Conservation (phyloP, 768 basidiomycete species). For the Hericium erinaceus region DNA sequence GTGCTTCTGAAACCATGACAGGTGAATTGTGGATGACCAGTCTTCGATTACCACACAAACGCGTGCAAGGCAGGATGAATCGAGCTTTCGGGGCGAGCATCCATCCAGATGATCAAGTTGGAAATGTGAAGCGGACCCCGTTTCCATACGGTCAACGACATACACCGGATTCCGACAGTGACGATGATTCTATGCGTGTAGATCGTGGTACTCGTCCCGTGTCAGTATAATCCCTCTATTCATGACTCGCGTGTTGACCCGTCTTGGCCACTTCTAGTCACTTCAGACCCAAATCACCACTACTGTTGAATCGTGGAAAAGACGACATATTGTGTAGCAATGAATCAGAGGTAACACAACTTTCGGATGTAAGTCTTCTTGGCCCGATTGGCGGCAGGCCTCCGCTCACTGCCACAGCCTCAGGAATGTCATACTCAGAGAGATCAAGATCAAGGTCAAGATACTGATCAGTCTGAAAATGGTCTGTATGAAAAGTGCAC, state of each 20-base stretch:
- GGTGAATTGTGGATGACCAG: too few species aligned
- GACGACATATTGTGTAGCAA: constrained; percentile 55
- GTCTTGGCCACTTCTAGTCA: constrained; percentile 25
- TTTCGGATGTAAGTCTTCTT: constrained; percentile 39
- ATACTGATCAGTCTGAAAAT: background rate
- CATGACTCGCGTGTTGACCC: background rate
- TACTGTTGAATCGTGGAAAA: constrained; percentile 29
- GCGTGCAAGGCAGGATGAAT: too few species aligned
- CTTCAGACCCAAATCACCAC: constrained; percentile 39
- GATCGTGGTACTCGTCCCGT: constrained; percentile 67
- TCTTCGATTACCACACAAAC: too few species aligned
- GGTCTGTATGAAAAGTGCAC: constrained; percentile 39
- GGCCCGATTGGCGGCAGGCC: too few species aligned
- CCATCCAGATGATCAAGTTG: background rate
- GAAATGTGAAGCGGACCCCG: constrained; percentile 1
- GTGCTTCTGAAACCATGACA: too few species aligned
- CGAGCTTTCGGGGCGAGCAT: too few species aligned
- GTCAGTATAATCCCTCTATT: constrained; percentile 29
- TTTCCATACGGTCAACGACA: constrained; percentile 4
- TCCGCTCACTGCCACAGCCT: too few species aligned
- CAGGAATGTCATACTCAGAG: too few species aligned
- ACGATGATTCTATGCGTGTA: constrained; percentile 51
- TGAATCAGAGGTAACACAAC: constrained; percentile 70
- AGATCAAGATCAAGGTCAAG: background rate
- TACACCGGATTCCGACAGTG: constrained; percentile 58